These are phyloP conservation scores for Rhodotorula graminis DNA, from an alignment of 768 basidiomycete genomes.

Conservation along the genomic window DNA sequence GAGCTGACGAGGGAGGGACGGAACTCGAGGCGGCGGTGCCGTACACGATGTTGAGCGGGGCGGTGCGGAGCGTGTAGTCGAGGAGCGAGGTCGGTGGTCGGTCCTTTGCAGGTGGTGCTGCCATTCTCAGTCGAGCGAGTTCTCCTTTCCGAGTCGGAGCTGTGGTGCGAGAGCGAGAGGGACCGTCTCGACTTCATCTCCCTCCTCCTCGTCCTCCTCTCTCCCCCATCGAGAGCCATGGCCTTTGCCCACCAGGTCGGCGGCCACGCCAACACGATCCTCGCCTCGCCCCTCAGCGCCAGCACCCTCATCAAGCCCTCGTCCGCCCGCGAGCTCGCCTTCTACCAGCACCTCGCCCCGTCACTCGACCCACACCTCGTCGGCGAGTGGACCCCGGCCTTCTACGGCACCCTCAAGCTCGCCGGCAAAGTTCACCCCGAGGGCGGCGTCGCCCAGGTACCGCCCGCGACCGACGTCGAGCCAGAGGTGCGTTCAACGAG, in stretches of 20 bases:
- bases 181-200: neutral
- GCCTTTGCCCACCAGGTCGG: conserved; percentile 59
- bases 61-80: conserved; percentile 33
- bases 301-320: conserved; percentile 73
- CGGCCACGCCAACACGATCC: conserved; percentile 67
- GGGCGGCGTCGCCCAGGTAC: conserved; percentile 11
- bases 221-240: neutral
- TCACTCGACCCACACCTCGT: conserved; percentile 32
- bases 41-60: conserved; percentile 23
- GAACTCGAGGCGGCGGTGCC: conserved; percentile 14
- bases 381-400: conserved; percentile 63
- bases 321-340: conserved; percentile 60
- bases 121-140: too few species aligned
- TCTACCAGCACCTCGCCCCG: conserved; percentile 60
- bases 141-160: too few species aligned
- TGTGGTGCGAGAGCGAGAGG: neutral
- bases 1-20: too few species aligned
- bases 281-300: conserved; percentile 64
- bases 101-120: neutral
- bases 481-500: conserved; percentile 14
- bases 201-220: neutral
- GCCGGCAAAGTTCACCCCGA: conserved; percentile 57
- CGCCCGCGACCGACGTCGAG: neutral
- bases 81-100: neutral
- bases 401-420: conserved; percentile 70